Evolutionary conservation across 225 moss, liverwort and hornwort species (phyloP).

Genomic region (Pleurozium schreberi): DNA sequence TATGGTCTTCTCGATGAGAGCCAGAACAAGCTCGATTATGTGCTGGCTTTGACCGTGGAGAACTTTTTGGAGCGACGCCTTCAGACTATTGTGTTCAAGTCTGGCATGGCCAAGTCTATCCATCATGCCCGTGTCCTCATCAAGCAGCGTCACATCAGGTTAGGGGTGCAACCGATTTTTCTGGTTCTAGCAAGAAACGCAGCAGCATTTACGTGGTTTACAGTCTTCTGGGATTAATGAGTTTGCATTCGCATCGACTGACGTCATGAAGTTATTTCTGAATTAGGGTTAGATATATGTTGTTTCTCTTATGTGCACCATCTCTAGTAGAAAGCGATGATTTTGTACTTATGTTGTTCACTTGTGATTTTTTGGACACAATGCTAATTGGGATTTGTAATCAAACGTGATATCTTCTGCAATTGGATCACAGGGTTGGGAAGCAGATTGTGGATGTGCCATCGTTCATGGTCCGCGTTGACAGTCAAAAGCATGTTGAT

Average conservation of each 20-base stretch:
- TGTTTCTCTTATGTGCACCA: too few relatives aligned
- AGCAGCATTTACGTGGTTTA: not conserved
- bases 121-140: slow-evolving; percentile 89
- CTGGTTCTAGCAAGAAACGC: too few relatives aligned
- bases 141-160: slow-evolving; percentile 95
- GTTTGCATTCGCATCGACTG: not conserved
- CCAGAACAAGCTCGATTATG: slow-evolving; percentile 84
- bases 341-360: too few relatives aligned
- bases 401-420: not conserved
- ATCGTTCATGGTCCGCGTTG: slow-evolving; percentile 66
- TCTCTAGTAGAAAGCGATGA: not conserved
- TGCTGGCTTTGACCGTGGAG: slow-evolving; percentile 72
- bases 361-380: not conserved
- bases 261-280: not conserved
- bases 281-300: not conserved
- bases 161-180: not conserved
- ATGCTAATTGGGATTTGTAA: not conserved
- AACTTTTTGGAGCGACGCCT: slow-evolving; percentile 77
- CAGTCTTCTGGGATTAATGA: not conserved
- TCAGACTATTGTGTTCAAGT: slow-evolving; percentile 88
- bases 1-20: slow-evolving; percentile 72
- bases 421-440: slow-evolving; percentile 43
- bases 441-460: slow-evolving; percentile 77
- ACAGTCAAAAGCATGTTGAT: slow-evolving; percentile 79
- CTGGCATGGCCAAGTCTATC: slow-evolving; percentile 93